Base-by-base conservation (phyloP, 1,284 basidiomycete species). In the Sanghuangporus baumii region DNA sequence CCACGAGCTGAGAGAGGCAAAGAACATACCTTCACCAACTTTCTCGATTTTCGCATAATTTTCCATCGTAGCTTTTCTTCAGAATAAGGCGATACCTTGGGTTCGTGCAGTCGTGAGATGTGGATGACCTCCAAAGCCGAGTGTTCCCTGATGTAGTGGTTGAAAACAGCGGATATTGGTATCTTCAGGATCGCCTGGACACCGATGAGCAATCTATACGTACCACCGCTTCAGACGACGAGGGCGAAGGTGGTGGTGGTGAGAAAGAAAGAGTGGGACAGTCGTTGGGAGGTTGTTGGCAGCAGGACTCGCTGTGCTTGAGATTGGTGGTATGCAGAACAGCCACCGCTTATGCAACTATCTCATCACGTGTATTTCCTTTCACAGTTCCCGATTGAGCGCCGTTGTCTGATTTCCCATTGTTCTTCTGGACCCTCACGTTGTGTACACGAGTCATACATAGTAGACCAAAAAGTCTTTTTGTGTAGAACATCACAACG, bases 1-100 rank as follows among this genome's bases (percentile, higher is more conserved):
- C 60, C 62, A 57, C 57, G 18, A 38, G 63, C 70, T 74, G 66
- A 43, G 41, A 55, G 50, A 43, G 20, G 51, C 59, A 55, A 48
- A 31, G 18, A 20, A 67, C 75, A 52, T 66, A 84, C 84, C 84
- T 79, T 86, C 84, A 71, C 84, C 84, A 62, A 76, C 71, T 69
- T 76, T 76, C 71, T 76, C 75, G 59, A 76, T 75, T 71, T 76
- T 76, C 20, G 74, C 70, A 63, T 76, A 76, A 57, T 65, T 65
- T 36, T 65, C 64, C 64, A 65, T 65, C 20, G 11, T 6, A 7
- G 12, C 47, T 20, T 36, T 16, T 14, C 11, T 12, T 50, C 36
- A 38, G n/a, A 51, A 7, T 16, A 37, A 40, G 18, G 26, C 1
- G 34, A 36, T 16, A 36, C 7, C 34, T 31, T 38, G 23, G 18